phyloP scores from a whole-genome alignment of 208 protist species.

The Trypanosoma theileri region DNA sequence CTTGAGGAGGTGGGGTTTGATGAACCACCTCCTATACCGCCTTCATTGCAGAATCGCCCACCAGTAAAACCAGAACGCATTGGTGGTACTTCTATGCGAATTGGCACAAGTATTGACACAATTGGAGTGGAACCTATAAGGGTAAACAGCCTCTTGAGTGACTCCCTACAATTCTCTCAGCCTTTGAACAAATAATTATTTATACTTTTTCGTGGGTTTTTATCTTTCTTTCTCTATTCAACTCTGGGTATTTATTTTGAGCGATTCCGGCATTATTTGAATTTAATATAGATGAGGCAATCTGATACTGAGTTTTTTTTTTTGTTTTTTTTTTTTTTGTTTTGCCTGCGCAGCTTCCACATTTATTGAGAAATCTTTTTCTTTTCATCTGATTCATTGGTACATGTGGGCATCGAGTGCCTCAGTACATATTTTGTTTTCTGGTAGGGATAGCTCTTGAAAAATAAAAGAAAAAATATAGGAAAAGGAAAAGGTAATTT shows the following conservation, averaged over 20 bases:
- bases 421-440: too few species aligned
- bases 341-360: background rate
- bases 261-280: background rate
- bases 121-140: constrained; percentile 56
- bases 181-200: constrained; percentile 5
- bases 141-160: constrained; percentile 47
- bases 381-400: too few species aligned
- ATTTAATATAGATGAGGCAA: background rate
- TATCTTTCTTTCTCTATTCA: background rate
- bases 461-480: background rate
- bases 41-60: constrained; percentile 65
- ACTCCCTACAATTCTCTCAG: constrained; percentile 52
- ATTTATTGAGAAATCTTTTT: too few species aligned
- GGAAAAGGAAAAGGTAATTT: background rate
- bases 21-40: constrained; percentile 61
- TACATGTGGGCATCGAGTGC: too few species aligned
- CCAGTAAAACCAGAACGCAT: constrained; percentile 51
- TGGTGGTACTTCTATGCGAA: constrained; percentile 81
- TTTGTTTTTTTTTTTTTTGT: constrained; percentile 23
- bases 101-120: constrained; percentile 65
- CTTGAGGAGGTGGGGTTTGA: constrained; percentile 87
- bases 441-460: background rate
- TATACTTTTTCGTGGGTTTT: background rate
- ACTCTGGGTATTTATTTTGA: too few species aligned
- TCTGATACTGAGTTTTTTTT: constrained; percentile 16